A percentile compares a stretch with the other conserved stretches of the same genome.
Conservation (phyloP, 2,329 filamentous ascomycete genomes). For the Nothophoma quercina region DNA sequence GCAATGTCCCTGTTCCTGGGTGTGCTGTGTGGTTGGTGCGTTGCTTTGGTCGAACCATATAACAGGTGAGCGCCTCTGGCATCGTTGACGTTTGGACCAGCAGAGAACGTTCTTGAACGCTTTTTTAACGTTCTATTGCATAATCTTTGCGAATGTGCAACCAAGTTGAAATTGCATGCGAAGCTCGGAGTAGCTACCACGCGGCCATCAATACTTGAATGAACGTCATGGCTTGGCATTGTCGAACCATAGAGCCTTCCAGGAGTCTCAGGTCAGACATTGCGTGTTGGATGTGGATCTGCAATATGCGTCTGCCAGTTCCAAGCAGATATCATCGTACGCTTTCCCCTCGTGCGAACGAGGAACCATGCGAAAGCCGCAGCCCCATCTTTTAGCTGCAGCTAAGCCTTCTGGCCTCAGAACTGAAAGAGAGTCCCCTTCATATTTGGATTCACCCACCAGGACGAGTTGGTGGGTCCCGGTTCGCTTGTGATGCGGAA, state of each 20-base stretch:
- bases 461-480: too few species aligned
- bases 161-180: background rate
- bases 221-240: background rate
- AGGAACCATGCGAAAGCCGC: too few species aligned
- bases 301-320: too few species aligned
- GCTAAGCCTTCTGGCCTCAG: too few species aligned
- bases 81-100: background rate
- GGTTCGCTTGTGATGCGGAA: too few species aligned
- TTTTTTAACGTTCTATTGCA: background rate
- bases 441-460: too few species aligned
- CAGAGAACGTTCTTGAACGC: background rate
- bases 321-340: too few species aligned
- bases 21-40: conserved; percentile 2
- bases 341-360: too few species aligned
- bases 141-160: background rate
- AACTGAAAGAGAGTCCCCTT: too few species aligned
- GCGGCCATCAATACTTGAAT: background rate
- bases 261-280: background rate
- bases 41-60: conserved; percentile 1
- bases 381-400: too few species aligned
- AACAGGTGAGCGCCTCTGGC: background rate
- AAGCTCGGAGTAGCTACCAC: background rate
- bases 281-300: background rate
- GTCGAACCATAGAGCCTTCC: too few species aligned
- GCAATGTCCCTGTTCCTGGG: background rate